A percentile compares a stretch with the other conserved stretches of the same genome.
Evolutionary conservation across 208 protist genomes (phyloP).

Genomic region (Trypanosomatidae sp.): DNA sequence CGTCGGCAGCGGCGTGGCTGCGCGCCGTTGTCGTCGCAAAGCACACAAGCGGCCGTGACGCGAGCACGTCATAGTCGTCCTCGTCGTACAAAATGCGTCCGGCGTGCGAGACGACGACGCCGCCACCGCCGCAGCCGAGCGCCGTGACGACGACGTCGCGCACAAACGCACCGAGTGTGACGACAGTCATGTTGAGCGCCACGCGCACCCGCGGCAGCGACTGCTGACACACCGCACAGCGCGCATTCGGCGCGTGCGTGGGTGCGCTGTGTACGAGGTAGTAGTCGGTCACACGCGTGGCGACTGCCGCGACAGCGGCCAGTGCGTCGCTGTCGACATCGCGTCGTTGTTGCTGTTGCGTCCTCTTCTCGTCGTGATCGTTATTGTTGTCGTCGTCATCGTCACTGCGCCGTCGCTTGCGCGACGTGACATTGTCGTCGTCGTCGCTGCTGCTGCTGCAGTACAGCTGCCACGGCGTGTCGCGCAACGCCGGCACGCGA

Average conservation of each 20-base stretch:
- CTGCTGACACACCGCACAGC: conserved; percentile 49
- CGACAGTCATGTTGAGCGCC: conserved; percentile 6
- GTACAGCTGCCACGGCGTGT: no score
- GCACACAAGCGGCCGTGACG: conserved; percentile 7
- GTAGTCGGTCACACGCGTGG: conserved; percentile 14
- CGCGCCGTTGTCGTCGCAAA: not conserved
- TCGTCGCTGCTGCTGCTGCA: no score
- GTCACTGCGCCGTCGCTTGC: no score
- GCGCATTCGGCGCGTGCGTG: conserved; percentile 16
- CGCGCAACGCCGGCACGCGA: conserved; percentile 8
- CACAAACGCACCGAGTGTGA: conserved; percentile 36
- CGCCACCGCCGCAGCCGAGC: conserved; percentile 24
- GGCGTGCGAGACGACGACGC: conserved; percentile 24
- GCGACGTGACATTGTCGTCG: no score
- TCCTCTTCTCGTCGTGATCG: no score
- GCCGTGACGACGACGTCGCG: conserved; percentile 11
- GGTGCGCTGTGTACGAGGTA: conserved; percentile 49
- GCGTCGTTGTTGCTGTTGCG: no score
- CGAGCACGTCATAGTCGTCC: conserved; percentile 59
- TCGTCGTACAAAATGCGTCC: conserved; percentile 55
- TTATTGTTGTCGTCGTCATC: no score
- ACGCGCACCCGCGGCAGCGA: conserved; percentile 22
- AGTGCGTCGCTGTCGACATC: no score
- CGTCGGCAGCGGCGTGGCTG: not conserved
- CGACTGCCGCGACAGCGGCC: no score